These are phyloP conservation scores for Neonothopanus nambi DNA, from an alignment of 1,284 basidiomycete genomes.

Conservation along the genomic window DNA sequence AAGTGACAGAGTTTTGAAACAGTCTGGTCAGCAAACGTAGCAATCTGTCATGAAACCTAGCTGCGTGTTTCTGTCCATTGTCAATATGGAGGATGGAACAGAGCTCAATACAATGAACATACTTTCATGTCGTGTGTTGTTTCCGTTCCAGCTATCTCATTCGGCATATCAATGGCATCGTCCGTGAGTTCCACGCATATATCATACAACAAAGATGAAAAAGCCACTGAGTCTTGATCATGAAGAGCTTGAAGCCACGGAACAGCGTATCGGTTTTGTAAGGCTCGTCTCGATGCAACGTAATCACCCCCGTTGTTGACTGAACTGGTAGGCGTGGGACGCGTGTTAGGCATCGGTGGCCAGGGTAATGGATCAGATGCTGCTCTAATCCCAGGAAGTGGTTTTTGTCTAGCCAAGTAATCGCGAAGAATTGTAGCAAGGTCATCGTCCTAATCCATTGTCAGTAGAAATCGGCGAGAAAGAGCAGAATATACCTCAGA, in stretches of 20 bases:
- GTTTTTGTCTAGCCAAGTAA: constrained; percentile 52
- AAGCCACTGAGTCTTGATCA: constrained; percentile 51
- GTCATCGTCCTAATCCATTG: constrained; percentile 64
- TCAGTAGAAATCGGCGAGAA: not conserved
- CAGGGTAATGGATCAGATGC: constrained; percentile 44
- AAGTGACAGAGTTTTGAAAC: constrained; percentile 53
- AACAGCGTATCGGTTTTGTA: constrained; percentile 53
- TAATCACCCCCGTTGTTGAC: constrained; percentile 67
- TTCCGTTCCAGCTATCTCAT: constrained; percentile 4
- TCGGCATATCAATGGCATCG: constrained; percentile 28
- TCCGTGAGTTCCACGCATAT: constrained; percentile 45
- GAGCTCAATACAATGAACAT: not conserved
- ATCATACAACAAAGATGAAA: constrained; percentile 50
- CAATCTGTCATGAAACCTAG: constrained; percentile 36
- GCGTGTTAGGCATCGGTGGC: constrained; percentile 43
- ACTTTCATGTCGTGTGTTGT: constrained; percentile 1
- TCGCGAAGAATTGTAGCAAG: constrained; percentile 64
- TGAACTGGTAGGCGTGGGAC: constrained; percentile 40
- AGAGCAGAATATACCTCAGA: constrained; percentile 53
- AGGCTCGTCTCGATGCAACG: constrained; percentile 49
- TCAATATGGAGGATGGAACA: not conserved
- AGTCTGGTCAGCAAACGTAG: constrained; percentile 57
- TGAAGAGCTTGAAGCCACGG: constrained; percentile 70
- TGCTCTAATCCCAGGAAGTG: constrained; percentile 65
- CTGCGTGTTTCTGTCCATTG: constrained; percentile 20